A percentile compares a stretch with the other conserved stretches of the same genome.
Evolutionary conservation across 1,139 yeast genomes (phyloP).

Genomic region (Kodamaea plutei): DNA sequence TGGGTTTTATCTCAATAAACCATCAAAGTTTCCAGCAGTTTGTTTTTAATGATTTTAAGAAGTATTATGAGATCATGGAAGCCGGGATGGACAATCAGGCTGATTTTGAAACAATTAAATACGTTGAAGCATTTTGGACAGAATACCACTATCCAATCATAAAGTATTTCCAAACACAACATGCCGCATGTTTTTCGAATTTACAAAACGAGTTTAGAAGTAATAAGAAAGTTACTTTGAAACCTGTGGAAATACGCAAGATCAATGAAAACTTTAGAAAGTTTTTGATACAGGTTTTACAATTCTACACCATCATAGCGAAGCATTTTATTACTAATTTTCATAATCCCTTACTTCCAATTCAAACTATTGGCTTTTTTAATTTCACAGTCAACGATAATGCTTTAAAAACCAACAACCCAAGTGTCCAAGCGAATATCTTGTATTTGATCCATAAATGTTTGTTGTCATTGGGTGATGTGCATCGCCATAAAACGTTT

Average conservation of each 20-base stretch:
- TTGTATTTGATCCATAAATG: conserved; percentile 52
- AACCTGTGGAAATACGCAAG: conserved; percentile 54
- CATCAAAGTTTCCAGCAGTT: conserved; percentile 41
- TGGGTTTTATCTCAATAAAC: conserved; percentile 41
- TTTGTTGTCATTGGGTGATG: conserved; percentile 54
- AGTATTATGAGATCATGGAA: conserved; percentile 15
- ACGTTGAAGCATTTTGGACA: conserved; percentile 52
- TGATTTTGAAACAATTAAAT: conserved; percentile 30
- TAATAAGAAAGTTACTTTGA: conserved; percentile 21
- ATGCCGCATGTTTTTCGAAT: conserved; percentile 25
- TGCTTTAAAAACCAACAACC: conserved; percentile 15
- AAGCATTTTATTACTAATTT: conserved; percentile 35
- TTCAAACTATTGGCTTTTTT: conserved; percentile 22
- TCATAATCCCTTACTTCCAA: conserved; percentile 32
- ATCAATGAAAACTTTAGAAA: conserved; percentile 49
- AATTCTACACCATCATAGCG: conserved; percentile 42
- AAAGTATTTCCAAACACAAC: conserved; percentile 47
- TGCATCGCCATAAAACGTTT: conserved; percentile 53
- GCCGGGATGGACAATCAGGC: conserved; percentile 6
- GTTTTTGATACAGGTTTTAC: conserved; percentile 40
- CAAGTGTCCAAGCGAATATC: conserved; percentile 36
- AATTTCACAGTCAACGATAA: conserved; percentile 15
- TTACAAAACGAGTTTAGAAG: conserved; percentile 12
- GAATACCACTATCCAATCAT: conserved; percentile 63
- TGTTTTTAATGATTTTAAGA: conserved; percentile 31